Evolutionary conservation across 2,329 filamentous ascomycete species (phyloP), one percentile per base, ranked within the genome.

Genomic region (Sclerotiophoma versabilis): DNA sequence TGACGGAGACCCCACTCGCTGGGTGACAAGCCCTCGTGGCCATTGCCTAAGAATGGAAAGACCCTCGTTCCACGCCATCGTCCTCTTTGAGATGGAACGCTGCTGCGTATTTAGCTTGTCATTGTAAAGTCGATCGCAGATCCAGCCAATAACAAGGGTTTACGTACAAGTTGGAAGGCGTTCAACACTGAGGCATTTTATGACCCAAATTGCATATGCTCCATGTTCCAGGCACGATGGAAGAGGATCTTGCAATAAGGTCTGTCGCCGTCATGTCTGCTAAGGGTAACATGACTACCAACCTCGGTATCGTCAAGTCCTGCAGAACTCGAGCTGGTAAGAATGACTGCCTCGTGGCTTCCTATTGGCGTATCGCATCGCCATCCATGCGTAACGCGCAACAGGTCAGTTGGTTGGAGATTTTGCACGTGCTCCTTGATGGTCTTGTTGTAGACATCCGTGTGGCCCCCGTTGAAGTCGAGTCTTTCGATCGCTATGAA

Each of bases 401-500:
- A 58, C 15, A 50, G 22, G 26, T 53, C 39, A 17, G 44, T 69
- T 48, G 29, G 45, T 38, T 54, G 51, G n/a, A 66, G 53, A 43
- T 43, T 41, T 41, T 59, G 59, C 39, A 30, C 38, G 45, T 69
- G 51, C 36, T 54, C 59, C 6, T 45, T 29, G 10, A 58, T 36
- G 33, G 43, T 58, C 42, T 57, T 52, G 11, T 52, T 38, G 43
- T 63, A 66, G 41, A 45, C 53, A 15, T 60, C 62, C 19, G 60
- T 38, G 25, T 34, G 38, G 19, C 54, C 55, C 29, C 44, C 45
- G 15, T 58, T 43, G 12, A 68, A 44, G n/a, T 45, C 47, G 5
- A 65, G 27, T 52, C 57, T 65, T 36, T 67, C 62, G 19, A 72
- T 59, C 32, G 57, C 57, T 49, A 71, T 54, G 32, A 70, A 55